A percentile compares a stretch with the other conserved stretches of the same genome.
These are phyloP conservation scores for Trypanosomatidae sp. DNA, from an alignment of 208 protist genomes.

Conservation along the genomic window DNA sequence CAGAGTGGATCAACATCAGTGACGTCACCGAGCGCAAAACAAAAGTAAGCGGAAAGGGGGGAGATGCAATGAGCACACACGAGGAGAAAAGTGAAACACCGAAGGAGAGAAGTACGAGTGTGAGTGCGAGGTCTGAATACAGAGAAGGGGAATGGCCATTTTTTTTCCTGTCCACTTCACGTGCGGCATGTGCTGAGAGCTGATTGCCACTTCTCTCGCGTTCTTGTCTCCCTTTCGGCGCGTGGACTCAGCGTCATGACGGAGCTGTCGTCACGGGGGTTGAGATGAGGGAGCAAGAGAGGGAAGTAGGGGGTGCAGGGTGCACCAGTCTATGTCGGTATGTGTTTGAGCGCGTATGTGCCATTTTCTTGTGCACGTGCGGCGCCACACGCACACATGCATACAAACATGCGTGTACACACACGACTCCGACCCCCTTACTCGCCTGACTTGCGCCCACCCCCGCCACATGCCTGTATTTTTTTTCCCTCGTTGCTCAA, in stretches of 20 bases:
- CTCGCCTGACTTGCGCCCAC: background rate
- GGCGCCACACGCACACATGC: background rate
- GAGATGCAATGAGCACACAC: background rate
- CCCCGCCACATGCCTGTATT: background rate
- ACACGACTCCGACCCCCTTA: background rate
- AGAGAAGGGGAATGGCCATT: background rate
- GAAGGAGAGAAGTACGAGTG: background rate
- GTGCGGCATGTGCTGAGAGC: background rate
- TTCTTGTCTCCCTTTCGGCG: background rate
- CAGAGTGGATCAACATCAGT: background rate
- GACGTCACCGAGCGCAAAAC: background rate
- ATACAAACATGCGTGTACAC: background rate
- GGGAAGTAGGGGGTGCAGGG: background rate
- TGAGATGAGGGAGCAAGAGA: background rate
- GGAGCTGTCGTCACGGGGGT: background rate
- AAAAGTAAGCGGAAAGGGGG: background rate
- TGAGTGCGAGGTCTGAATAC: background rate
- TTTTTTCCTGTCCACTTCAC: background rate
- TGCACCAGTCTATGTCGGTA: background rate
- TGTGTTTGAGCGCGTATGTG: background rate
- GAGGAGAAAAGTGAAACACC: conserved; percentile 3
- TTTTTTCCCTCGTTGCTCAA: too few species aligned
- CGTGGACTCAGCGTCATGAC: background rate
- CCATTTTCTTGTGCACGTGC: background rate
- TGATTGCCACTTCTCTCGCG: background rate